Percentiles rank a stretch among this genome's conserved stretches.
Conservation (phyloP, 2,329 filamentous ascomycete species). For the Fusarium zealandicum region DNA sequence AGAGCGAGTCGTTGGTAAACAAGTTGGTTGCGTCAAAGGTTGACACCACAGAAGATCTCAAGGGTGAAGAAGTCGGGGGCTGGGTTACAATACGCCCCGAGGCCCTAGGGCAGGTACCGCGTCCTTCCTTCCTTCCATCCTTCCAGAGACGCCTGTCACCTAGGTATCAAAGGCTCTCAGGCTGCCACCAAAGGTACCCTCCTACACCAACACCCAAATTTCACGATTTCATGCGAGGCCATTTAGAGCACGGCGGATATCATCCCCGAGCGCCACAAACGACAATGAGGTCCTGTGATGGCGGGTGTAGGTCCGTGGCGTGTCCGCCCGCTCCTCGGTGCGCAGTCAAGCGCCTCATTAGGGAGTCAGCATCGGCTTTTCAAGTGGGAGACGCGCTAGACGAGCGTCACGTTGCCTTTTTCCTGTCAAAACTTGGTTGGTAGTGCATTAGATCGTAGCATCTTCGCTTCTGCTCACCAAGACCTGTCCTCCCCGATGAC, state of each 20-base stretch:
- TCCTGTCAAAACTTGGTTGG: conserved; percentile 5
- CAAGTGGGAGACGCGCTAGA: background rate
- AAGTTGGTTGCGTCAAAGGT: background rate
- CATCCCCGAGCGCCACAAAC: conserved; percentile 15
- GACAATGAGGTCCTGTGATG: conserved; percentile 28
- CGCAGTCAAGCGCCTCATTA: conserved; percentile 16
- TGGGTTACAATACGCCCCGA: too few relatives aligned
- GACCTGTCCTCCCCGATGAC: conserved; percentile 6
- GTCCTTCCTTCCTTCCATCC: too few relatives aligned
- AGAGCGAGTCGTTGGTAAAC: too few relatives aligned
- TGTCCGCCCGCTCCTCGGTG: conserved; percentile 25
- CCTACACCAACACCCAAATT: conserved; percentile 1
- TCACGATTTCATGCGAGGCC: conserved; percentile 6
- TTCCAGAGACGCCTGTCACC: conserved; percentile 16
- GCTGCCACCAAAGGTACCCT: background rate
- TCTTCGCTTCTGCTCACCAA: background rate
- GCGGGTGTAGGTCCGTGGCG: conserved; percentile 37
- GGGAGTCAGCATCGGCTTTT: background rate
- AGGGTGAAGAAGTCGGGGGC: too few relatives aligned
- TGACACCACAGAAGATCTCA: too few relatives aligned
- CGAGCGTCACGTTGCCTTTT: conserved; percentile 19
- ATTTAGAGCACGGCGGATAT: conserved; percentile 12
- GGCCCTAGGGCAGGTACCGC: background rate
- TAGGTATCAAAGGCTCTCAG: conserved; percentile 6
- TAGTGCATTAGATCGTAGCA: background rate